Conservation (phyloP, 139 green algal genomes). For the Micromonas commoda region DNA sequence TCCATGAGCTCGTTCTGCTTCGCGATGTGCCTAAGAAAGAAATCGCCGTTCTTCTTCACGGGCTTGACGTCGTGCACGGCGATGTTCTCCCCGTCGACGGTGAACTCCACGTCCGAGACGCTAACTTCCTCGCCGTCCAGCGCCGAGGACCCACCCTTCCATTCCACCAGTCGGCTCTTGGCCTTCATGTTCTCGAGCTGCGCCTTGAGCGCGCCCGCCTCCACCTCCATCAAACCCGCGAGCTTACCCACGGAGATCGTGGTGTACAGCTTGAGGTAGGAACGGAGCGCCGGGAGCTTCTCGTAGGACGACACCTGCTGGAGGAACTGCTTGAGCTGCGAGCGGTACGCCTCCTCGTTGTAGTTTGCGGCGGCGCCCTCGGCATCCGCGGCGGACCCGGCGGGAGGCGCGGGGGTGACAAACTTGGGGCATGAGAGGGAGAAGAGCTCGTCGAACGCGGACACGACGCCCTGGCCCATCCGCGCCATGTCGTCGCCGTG, state of each 20-base stretch:
- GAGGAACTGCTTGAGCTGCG: conserved; percentile 85
- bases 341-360: conserved; percentile 80
- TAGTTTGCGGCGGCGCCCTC: conserved; percentile 52
- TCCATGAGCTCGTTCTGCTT: conserved; percentile 59
- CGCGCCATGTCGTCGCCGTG: conserved; percentile 68
- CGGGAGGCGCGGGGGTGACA: conserved; percentile 60
- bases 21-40: conserved; percentile 64
- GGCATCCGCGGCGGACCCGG: neutral
- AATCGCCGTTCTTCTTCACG: conserved; percentile 46
- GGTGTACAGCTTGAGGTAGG: conserved; percentile 88
- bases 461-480: conserved; percentile 36
- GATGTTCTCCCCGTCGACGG: conserved; percentile 65
- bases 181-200: conserved; percentile 39
- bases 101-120: conserved; percentile 69
- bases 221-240: conserved; percentile 74
- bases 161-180: conserved; percentile 19
- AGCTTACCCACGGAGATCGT: conserved; percentile 82
- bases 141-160: neutral
- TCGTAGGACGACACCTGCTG: conserved; percentile 42
- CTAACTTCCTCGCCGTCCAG: conserved; percentile 22
- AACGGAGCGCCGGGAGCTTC: conserved; percentile 58
- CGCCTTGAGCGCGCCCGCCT: conserved; percentile 59
- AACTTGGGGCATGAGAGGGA: conserved; percentile 95
- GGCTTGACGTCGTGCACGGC: conserved; percentile 43
- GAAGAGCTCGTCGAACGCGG: conserved; percentile 87